Conservation (phyloP, 2,329 filamentous ascomycete genomes). For the Neodidymelliopsis sp. region DNA sequence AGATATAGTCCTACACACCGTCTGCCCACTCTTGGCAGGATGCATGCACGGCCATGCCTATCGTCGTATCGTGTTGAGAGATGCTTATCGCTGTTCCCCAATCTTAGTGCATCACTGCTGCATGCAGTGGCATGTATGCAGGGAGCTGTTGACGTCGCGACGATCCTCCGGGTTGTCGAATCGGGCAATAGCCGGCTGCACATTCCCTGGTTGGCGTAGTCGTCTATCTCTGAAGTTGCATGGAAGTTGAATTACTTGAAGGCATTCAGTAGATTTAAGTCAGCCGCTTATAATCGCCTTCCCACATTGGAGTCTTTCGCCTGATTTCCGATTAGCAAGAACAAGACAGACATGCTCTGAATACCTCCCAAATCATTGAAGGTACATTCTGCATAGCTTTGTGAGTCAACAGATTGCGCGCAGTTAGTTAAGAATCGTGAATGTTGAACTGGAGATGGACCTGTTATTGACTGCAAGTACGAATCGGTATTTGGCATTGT, state of each 20-base stretch:
- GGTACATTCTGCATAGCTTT: neutral
- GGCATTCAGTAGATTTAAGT: too few relatives aligned
- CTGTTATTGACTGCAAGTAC: neutral
- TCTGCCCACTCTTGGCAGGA: slow-evolving; percentile 13
- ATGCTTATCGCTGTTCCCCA: slow-evolving; percentile 25
- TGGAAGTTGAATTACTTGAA: too few relatives aligned
- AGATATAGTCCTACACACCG: neutral
- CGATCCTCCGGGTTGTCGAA: slow-evolving; percentile 34
- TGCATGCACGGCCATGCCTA: slow-evolving; percentile 19
- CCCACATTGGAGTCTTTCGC: too few relatives aligned
- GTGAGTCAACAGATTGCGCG: neutral
- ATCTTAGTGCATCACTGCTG: slow-evolving; percentile 26
- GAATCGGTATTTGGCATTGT: slow-evolving; percentile 7
- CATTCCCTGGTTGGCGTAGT: slow-evolving; percentile 19
- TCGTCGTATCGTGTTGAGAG: slow-evolving; percentile 17
- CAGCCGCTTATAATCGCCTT: too few relatives aligned
- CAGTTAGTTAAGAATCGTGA: too few relatives aligned
- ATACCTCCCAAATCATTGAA: too few relatives aligned
- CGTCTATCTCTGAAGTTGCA: too few relatives aligned
- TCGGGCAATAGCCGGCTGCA: slow-evolving; percentile 28
- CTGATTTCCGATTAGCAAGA: too few relatives aligned
- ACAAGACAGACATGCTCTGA: too few relatives aligned
- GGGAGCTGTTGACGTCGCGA: slow-evolving; percentile 18
- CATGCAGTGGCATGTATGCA: slow-evolving; percentile 20
- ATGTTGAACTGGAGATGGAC: neutral